Evolutionary conservation across 768 basidiomycete species (phyloP).

Genomic region (Sistotremastrum niveocremeum): DNA sequence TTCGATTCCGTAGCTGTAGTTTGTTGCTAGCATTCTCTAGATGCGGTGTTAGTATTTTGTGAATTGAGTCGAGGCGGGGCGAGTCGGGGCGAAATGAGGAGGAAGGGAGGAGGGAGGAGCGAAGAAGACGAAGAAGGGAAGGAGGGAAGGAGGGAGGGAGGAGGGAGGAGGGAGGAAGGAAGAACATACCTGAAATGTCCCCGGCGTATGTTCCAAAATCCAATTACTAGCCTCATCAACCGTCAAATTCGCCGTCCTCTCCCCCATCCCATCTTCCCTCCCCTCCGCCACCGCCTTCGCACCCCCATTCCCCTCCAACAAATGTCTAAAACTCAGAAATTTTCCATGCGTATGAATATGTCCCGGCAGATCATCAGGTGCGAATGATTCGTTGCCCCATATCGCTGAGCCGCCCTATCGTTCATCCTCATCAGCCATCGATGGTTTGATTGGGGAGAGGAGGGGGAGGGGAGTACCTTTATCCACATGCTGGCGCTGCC

Average conservation of each 20-base stretch:
- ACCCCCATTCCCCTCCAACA: background rate
- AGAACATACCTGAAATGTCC: too few species aligned
- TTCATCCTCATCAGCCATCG: background rate
- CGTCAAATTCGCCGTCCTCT: too few species aligned
- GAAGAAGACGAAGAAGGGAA: too few species aligned
- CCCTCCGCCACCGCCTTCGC: too few species aligned
- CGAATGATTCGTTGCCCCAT: conserved; percentile 66
- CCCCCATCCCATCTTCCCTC: too few species aligned
- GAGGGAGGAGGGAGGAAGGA: too few species aligned
- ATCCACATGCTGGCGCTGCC: conserved; percentile 92
- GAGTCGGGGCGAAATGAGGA: too few species aligned
- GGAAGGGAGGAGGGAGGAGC: too few species aligned
- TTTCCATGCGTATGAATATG: conserved; percentile 59
- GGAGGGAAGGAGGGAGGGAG: too few species aligned
- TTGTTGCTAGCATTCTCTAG: conserved; percentile 68
- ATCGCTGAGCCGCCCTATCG: conserved; percentile 63
- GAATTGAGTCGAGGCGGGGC: background rate
- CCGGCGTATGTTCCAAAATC: conserved; percentile 73
- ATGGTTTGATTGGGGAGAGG: background rate
- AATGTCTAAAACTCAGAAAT: too few species aligned
- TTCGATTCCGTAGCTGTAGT: conserved; percentile 88
- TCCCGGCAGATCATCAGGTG: conserved; percentile 62
- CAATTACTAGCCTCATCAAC: conserved; percentile 60
- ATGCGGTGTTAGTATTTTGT: background rate
- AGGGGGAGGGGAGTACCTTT: conserved; percentile 37